A percentile compares a stretch with the other conserved stretches of the same genome.
phyloP scores from a whole-genome alignment of 2,329 filamentous ascomycete species.

The Hawksworthiomyces lignivorus region DNA sequence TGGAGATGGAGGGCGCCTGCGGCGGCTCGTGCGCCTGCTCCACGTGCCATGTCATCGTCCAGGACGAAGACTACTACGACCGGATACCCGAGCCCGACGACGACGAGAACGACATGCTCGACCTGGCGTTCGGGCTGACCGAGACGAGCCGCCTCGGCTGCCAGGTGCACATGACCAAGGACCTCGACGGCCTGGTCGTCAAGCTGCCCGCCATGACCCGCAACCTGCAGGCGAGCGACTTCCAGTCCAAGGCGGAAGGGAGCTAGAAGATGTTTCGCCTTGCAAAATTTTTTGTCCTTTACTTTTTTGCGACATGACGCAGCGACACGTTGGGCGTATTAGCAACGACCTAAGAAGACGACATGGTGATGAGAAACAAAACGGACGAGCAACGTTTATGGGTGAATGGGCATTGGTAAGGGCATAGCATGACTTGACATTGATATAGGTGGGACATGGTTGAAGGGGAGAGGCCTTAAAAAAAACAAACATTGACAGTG shows the following conservation, averaged over 20 bases:
- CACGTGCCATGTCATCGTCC: conserved; percentile 84
- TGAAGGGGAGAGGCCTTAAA: too few species aligned
- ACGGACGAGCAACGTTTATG: too few species aligned
- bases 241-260: conserved; percentile 34
- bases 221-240: conserved; percentile 93
- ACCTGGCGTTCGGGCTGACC: conserved; percentile 81
- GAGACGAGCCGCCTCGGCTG: conserved; percentile 80
- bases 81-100: conserved; percentile 71
- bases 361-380: not conserved
- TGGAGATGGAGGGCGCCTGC: conserved; percentile 98
- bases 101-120: conserved; percentile 84
- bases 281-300: too few species aligned
- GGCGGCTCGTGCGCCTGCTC: conserved; percentile 91
- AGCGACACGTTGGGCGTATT: too few species aligned
- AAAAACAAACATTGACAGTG: too few species aligned
- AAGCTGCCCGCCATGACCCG: conserved; percentile 87
- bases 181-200: conserved; percentile 79
- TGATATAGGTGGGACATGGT: not conserved
- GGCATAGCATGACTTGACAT: conserved; percentile 4
- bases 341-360: too few species aligned
- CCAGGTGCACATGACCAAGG: conserved; percentile 86
- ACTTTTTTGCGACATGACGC: too few species aligned
- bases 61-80: conserved; percentile 65
- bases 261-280: too few species aligned
- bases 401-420: conserved; percentile 1